Base-by-base conservation (phyloP, 768 basidiomycete species). In the Pilatotrama ljubarskyi region DNA sequence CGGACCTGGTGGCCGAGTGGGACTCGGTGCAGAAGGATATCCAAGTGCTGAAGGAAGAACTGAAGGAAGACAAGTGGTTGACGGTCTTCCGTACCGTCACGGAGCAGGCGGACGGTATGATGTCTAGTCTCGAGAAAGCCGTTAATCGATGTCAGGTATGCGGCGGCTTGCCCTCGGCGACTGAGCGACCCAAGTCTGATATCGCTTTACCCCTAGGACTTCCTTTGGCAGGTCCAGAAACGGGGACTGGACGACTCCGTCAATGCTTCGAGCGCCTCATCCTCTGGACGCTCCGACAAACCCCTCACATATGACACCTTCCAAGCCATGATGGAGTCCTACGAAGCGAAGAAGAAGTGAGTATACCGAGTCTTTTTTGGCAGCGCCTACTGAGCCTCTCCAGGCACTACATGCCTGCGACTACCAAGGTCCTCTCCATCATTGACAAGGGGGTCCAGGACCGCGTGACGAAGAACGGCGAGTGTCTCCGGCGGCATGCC, bases 21-120 rank as follows among this genome's bases (percentile, higher is more conserved):
- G 86, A 90, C 60, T 75, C 83, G 10, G 83, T 94, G 10, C 87
- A 89, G 70, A 84, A 84, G 55, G 90, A 93, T 67, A 90, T 88
- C 55, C 87, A 90, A 43, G 84, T 88, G 25, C 75, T 98, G 58
- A 80, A 88, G 63, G 93, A 95, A 68, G 97, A 99, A 74, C 78
- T 98, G 64, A 95, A 92, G 75, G 96, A 98, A 74, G 96, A 98
- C 75, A 95, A 95, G 68, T 97, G 93, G 93, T 80, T 98, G 67
- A 90, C 90, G 11, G 92, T 98, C 20, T 98, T 98, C 75, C 84
- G 95, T 64, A 95, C 92, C 5, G 91, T 94, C 58, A 87, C 93
- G 42, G 90, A 95, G 68, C 95, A 98, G 72, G 95, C 96, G 42
- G 93, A 95, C 71, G 93, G 93, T 24, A 97, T 98, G 96, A 96